Base-by-base conservation (phyloP, 805 yeast species). In the Starmera dryadoides region DNA sequence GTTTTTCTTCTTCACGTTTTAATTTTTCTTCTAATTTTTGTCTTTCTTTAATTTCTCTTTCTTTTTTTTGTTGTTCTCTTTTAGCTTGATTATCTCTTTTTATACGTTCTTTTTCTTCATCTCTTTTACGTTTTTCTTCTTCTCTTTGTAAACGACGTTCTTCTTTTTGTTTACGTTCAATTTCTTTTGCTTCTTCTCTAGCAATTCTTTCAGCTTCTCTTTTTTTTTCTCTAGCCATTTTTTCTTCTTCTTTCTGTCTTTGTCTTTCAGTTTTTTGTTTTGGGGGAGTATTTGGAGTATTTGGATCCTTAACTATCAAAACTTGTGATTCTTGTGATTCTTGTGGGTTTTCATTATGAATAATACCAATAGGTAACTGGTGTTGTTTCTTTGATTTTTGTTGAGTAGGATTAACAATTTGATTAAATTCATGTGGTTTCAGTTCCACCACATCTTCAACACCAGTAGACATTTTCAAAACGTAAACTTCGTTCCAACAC, bases 251-350 rank as follows among this genome's bases (percentile, higher is more conserved):
- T 41, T 43, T 36, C 44, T 42, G 44, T 55, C 37, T 52, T 47
- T 43, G 43, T 55, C 36, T 60, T 55, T 63, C 38, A 36, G 40
- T 36, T 59, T 59, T 46, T n/a, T n/a, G n/a, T n/a, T n/a, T n/a
- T n/a, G n/a, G n/a, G n/a, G n/a, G n/a, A n/a, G n/a, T n/a, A n/a
- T n/a, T n/a, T n/a, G n/a, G n/a, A n/a, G n/a, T n/a, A n/a, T n/a
- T n/a, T n/a, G n/a, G n/a, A n/a, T n/a, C n/a, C n/a, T n/a, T n/a
- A n/a, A n/a, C n/a, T n/a, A n/a, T n/a, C n/a, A n/a, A n/a, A n/a
- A n/a, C n/a, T n/a, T n/a, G n/a, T n/a, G n/a, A n/a, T n/a, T n/a
- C n/a, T n/a, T n/a, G n/a, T n/a, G n/a, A n/a, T n/a, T n/a, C n/a
- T n/a, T n/a, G n/a, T n/a, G n/a, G n/a, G n/a, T n/a, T n/a, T n/a